Conservation (phyloP, 2,329 filamentous ascomycete genomes). For the Penicillium rolfsii region DNA sequence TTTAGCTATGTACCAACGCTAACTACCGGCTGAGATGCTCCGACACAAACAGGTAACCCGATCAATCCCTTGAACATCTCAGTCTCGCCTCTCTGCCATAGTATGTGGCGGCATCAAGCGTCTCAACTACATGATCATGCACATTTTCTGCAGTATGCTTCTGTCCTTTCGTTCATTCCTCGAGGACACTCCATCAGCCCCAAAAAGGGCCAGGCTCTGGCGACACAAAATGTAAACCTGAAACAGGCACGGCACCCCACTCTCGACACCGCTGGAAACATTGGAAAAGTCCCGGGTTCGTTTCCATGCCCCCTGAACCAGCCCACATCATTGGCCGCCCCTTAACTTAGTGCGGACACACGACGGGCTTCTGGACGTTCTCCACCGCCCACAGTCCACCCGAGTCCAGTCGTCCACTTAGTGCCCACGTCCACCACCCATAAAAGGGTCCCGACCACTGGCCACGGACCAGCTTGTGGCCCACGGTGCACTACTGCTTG, state of each 20-base stretch:
- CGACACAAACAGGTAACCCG: conserved; percentile 3
- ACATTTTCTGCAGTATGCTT: background rate
- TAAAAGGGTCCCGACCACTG: background rate
- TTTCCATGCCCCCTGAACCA: conserved; percentile 17
- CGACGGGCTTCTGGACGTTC: background rate
- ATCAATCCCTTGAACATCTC: background rate
- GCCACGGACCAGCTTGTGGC: conserved; percentile 15
- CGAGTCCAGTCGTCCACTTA: background rate
- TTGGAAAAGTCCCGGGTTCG: conserved; percentile 29
- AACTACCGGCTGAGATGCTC: background rate
- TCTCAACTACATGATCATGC: background rate
- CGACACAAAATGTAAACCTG: conserved; percentile 35
- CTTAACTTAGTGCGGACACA: conserved; percentile 4
- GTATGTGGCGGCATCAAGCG: background rate
- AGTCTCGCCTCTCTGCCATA: background rate
- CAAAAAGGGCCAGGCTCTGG: background rate
- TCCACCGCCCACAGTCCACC: background rate
- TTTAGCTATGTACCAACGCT: background rate
- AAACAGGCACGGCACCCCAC: conserved; percentile 36
- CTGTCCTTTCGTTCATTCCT: background rate
- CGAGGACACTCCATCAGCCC: background rate
- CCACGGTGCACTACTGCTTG: conserved; percentile 29
- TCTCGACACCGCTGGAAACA: conserved; percentile 26
- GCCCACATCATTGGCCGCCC: background rate
- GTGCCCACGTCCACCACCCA: background rate